phyloP scores from a whole-genome alignment of 2,329 filamentous ascomycete genomes.

The Trichoderma sp. region DNA sequence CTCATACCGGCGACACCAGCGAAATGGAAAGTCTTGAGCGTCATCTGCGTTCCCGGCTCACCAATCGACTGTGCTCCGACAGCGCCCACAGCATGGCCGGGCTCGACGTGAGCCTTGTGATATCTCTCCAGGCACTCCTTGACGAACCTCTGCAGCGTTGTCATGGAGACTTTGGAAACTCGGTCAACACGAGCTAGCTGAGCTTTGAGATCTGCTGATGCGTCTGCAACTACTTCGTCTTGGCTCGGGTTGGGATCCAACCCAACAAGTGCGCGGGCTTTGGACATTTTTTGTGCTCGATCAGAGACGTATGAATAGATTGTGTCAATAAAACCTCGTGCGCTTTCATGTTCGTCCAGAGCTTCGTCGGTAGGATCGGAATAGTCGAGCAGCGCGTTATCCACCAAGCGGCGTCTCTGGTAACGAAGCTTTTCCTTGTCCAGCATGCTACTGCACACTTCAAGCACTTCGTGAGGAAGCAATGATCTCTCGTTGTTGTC shows the following conservation, averaged over 20 bases:
- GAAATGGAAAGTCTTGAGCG: conserved; percentile 99
- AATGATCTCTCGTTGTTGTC: conserved; percentile 72
- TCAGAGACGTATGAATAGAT: conserved; percentile 69
- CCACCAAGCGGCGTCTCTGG: conserved; percentile 57
- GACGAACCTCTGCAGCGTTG: conserved; percentile 74
- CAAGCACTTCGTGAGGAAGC: conserved; percentile 68
- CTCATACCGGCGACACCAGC: conserved; percentile 99
- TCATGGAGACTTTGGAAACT: conserved; percentile 78
- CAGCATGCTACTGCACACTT: conserved; percentile 66
- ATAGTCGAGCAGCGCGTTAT: conserved; percentile 63
- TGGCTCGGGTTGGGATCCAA: conserved; percentile 35
- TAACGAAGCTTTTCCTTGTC: conserved; percentile 65
- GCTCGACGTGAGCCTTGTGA: conserved; percentile 84
- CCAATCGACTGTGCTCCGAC: conserved; percentile 97
- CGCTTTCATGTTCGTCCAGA: conserved; percentile 78
- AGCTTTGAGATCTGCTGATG: conserved; percentile 28
- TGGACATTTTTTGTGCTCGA: conserved; percentile 60
- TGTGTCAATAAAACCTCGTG: conserved; percentile 74
- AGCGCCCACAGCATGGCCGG: conserved; percentile 91
- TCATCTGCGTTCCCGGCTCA: conserved; percentile 98
- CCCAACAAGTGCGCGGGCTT: conserved; percentile 50
- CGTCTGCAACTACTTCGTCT: conserved; percentile 24
- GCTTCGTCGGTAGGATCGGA: conserved; percentile 65
- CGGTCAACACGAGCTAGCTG: conserved; percentile 54
- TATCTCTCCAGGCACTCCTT: conserved; percentile 83